These are phyloP conservation scores for Sporobolomyces roseus DNA, from an alignment of 768 basidiomycete genomes.

Conservation along the genomic window DNA sequence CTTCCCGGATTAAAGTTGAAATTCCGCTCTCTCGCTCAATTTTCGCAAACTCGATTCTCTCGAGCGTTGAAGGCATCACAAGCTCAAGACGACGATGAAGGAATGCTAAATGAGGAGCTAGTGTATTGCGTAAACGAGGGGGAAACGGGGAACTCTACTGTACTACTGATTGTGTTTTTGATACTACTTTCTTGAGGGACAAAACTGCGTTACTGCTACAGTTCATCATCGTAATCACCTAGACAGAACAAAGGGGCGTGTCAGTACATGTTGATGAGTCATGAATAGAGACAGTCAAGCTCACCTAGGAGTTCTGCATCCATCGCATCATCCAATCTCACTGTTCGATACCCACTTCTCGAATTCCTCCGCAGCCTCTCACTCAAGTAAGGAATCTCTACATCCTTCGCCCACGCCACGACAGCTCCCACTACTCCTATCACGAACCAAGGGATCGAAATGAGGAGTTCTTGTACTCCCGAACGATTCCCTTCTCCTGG, in stretches of 20 bases:
- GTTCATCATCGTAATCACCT: constrained; percentile 5
- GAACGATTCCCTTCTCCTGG: constrained; percentile 30
- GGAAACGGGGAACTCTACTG: neutral
- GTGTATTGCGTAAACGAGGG: no score
- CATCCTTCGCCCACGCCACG: constrained; percentile 45
- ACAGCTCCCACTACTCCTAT: constrained; percentile 25
- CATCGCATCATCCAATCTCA: constrained; percentile 47
- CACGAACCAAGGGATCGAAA: constrained; percentile 35
- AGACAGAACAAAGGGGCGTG: neutral
- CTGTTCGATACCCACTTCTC: constrained; percentile 46
- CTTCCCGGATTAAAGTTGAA: no score
- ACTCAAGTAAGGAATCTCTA: constrained; percentile 47
- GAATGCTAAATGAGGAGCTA: no score
- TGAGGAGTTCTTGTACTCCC: constrained; percentile 28
- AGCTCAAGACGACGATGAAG: no score
- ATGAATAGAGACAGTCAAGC: neutral
- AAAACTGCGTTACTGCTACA: neutral
- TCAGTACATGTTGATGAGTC: neutral
- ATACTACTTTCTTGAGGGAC: constrained; percentile 5
- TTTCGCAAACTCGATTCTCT: no score
- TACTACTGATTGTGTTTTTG: neutral
- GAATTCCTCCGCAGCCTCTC: constrained; percentile 44
- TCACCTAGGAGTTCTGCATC: constrained; percentile 45
- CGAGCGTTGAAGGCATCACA: no score
- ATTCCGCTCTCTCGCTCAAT: no score